Percentiles rank a stretch among this genome's conserved stretches.
phyloP scores from a whole-genome alignment of 768 basidiomycete genomes.

The Ramaria sp. region DNA sequence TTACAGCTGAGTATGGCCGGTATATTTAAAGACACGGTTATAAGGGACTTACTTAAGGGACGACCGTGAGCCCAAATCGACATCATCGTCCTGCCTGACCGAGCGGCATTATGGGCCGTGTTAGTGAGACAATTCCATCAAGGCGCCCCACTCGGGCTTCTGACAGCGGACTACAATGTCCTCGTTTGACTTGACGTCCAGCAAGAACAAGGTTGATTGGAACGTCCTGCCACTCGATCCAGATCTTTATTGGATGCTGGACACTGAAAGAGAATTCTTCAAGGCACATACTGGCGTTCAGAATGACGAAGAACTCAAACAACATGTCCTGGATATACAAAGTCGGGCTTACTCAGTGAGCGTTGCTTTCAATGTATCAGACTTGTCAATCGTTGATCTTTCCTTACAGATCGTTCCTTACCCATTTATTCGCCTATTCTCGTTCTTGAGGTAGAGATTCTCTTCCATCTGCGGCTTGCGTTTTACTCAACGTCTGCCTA shows the following conservation, averaged over 20 bases:
- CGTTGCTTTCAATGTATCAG: neutral
- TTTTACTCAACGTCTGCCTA: neutral
- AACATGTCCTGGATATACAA: slow-evolving; percentile 24
- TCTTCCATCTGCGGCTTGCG: neutral
- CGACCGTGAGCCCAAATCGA: too few relatives aligned
- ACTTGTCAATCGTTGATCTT: neutral
- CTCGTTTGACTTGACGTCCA: neutral
- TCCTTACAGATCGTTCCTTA: slow-evolving; percentile 19
- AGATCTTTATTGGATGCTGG: slow-evolving; percentile 4
- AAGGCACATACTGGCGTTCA: slow-evolving; percentile 20
- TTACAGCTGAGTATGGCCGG: too few relatives aligned
- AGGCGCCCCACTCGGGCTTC: too few relatives aligned
- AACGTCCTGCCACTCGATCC: slow-evolving; percentile 6
- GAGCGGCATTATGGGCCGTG: too few relatives aligned
- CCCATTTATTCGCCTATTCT: slow-evolving; percentile 17
- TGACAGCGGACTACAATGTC: neutral
- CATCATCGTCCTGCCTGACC: too few relatives aligned
- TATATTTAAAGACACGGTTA: too few relatives aligned
- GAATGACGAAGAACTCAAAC: slow-evolving; percentile 20
- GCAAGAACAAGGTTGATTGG: neutral
- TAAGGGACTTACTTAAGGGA: too few relatives aligned
- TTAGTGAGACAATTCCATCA: too few relatives aligned
- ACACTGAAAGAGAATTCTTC: slow-evolving; percentile 19
- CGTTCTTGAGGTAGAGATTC: slow-evolving; percentile 15
- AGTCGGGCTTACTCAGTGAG: slow-evolving; percentile 23